Evolutionary conservation across 495 filamentous ascomycete genomes (phyloP), one percentile per base, ranked within the genome.

Genomic region (Hyaloscypha hepaticicola): DNA sequence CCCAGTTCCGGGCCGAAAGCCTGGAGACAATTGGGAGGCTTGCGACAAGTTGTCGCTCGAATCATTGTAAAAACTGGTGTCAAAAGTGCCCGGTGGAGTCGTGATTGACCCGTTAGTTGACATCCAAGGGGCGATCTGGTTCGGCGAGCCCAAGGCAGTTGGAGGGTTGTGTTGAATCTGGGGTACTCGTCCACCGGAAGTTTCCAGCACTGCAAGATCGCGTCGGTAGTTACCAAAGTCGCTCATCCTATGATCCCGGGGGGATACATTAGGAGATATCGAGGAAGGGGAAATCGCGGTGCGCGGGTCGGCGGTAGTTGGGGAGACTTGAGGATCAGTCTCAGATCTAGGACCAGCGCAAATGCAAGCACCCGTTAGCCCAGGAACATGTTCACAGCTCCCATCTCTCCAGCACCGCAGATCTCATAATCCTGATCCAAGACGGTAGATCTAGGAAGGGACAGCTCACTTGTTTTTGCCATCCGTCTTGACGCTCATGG

Each of bases 181-280:
- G 58, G 77, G 81, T 75, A 77, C 75, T 69, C 80, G 80, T 60
- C 78, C 80, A 68, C 78, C 81, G 60, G 81, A 79, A 48, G 83
- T 84, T 57, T 90, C 86, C 55, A 90, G 76, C 26, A 88, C 85
- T 55, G 86, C 83, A n/a, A 91, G 82, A 63, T 90, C 87, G 72
- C 87, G 86, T 65, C 88, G 85, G 70, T 91, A 86, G 71, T 86
- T 84, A 68, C 79, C 77, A 64, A 89, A 79, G 61, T 86, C 83
- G 71, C 75, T 81, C 78, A 83, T 77, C 58, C 80, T 73, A 70
- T 74, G 76, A 57, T 74, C 80, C 72, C 79, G 78, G 26, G 77
- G 73, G 61, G 82, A 79, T 58, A 75, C 72, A 69, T 76, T 80
- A 58, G 80, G 78, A 61, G 77, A 71, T 51, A 72, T 76, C 52